phyloP scores from a whole-genome alignment of 1,139 yeast genomes.

The Williopsis jadinii region DNA sequence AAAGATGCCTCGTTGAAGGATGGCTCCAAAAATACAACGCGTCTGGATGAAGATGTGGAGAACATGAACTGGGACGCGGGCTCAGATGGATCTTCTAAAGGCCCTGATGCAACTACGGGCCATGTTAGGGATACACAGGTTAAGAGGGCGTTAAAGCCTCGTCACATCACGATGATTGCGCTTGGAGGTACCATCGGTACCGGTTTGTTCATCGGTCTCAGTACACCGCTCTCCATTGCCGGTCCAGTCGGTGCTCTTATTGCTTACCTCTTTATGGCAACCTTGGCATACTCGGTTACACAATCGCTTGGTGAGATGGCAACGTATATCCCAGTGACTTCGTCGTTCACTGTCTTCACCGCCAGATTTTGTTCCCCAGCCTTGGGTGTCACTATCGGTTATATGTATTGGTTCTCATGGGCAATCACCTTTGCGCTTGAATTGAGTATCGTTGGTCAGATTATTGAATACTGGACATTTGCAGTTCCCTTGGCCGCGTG shows the following conservation, averaged over 20 bases:
- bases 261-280: conserved; percentile 59
- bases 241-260: conserved; percentile 66
- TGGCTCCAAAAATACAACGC: too few relatives aligned
- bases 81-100: too few relatives aligned
- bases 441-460: conserved; percentile 74
- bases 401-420: conserved; percentile 86
- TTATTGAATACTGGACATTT: conserved; percentile 67
- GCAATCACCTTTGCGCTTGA: conserved; percentile 80
- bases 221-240: conserved; percentile 40
- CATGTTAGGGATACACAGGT: conserved; percentile 31
- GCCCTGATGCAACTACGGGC: conserved; percentile 2
- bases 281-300: conserved; percentile 57
- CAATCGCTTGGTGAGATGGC: conserved; percentile 78
- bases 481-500: conserved; percentile 62
- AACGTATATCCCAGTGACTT: conserved; percentile 64
- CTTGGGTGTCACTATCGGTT: conserved; percentile 74
- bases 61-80: too few relatives aligned
- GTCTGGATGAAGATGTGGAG: too few relatives aligned
- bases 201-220: conserved; percentile 54
- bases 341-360: conserved; percentile 54
- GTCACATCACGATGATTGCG: conserved; percentile 60
- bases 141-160: conserved; percentile 44
- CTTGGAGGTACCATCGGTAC: conserved; percentile 70
- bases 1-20: too few relatives aligned
- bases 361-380: conserved; percentile 64